A percentile compares a stretch with the other conserved stretches of the same genome.
phyloP scores from a whole-genome alignment of 148 eudicot species.

The Camellia japonica region DNA sequence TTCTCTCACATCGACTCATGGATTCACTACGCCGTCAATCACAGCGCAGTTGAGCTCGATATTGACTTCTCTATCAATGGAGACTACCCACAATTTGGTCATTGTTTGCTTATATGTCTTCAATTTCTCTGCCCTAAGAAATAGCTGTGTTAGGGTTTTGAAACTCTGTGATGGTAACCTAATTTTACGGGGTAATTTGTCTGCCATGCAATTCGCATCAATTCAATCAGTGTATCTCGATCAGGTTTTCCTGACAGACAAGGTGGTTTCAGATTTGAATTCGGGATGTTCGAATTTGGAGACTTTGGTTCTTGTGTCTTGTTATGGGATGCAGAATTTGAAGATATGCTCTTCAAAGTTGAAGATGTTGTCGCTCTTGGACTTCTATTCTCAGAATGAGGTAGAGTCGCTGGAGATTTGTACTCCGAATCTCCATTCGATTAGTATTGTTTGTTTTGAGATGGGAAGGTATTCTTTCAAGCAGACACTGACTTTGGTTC shows the following conservation, averaged over 20 bases:
- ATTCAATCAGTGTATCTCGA: background rate
- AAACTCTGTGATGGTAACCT: too few species aligned
- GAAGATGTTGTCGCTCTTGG: background rate
- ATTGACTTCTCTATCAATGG: too few species aligned
- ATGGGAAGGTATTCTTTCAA: background rate
- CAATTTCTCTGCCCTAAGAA: background rate
- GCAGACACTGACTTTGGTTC: background rate
- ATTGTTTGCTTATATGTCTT: too few species aligned
- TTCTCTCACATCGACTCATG: too few species aligned
- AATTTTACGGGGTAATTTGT: too few species aligned
- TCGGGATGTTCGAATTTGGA: background rate
- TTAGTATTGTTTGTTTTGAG: background rate
- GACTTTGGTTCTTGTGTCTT: background rate
- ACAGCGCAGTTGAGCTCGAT: too few species aligned
- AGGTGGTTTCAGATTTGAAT: slow-evolving; percentile 2
- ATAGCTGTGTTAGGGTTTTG: too few species aligned
- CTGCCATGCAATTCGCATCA: background rate
- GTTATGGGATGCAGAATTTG: background rate
- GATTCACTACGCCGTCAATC: too few species aligned
- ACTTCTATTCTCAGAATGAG: background rate
- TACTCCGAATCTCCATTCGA: background rate
- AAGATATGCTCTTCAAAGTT: background rate
- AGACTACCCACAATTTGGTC: too few species aligned
- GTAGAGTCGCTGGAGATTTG: background rate
- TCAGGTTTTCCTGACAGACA: background rate